Base-by-base conservation (phyloP, 108 stramenopile genomes). In the Bacterosira constricta region DNA sequence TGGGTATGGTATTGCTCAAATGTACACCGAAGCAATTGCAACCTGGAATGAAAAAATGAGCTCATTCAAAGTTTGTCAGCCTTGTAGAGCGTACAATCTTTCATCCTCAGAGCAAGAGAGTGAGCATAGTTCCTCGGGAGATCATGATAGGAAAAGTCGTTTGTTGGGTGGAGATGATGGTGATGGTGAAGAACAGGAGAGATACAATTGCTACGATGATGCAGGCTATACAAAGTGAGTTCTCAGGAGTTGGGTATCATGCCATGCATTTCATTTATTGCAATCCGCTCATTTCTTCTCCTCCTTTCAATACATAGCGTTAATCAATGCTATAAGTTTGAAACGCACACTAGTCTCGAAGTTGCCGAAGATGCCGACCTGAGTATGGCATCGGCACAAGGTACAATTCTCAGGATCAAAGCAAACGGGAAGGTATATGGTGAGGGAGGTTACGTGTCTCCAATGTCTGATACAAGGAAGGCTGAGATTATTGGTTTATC, bases 301-400 rank as follows among this genome's bases (percentile, higher is more conserved):
- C n/a, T n/a, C n/a, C n/a, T n/a, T n/a, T n/a, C n/a, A n/a, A n/a
- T n/a, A n/a, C n/a, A n/a, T n/a, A n/a, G n/a, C 23, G 66, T 68
- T 5, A 53, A 76, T 57, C 75, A 76, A 37, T 76, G 75, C 66
- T 65, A 65, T 32, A 76, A 76, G 59, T 76, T 76, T 54, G 63
- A 65, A 29, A 69, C 67, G 9, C 60, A 76, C n/a, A 76, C 75
- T 8, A 31, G 39, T 4, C 11, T 68, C 8, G 42, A 55, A n/a
- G 1, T 47, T n/a, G 75, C 67, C 9, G 6, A 39, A n/a, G 29
- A 29, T 4, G 39, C 21, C 9, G 75, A 76, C 31, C 42, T 76
- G 44, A 35, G 10, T 11, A 15, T 52, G 27, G 75, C 75, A 20
- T 65, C 63, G 4, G 37, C 32, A 0, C 75, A 76, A 45, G 75